Base-by-base conservation (phyloP, 2,329 filamentous ascomycete species). In the Calonectria pteridis region DNA sequence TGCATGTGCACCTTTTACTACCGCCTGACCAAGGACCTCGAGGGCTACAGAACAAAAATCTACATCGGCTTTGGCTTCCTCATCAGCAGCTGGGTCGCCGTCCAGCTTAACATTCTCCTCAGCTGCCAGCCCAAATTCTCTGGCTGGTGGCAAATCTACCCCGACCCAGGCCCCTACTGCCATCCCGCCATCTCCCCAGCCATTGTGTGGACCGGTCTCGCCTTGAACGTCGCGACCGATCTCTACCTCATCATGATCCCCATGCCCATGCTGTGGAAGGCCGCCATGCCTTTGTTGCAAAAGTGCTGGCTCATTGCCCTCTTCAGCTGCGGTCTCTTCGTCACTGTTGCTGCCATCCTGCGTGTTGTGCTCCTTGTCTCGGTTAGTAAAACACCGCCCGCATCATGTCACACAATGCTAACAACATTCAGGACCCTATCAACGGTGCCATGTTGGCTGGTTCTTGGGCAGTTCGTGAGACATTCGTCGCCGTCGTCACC, bases 121-220 rank as follows among this genome's bases (percentile, higher is more conserved):
- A 86, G 86, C 10, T 92, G 91, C 75, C 84, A 84, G 29, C 90
- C 90, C n/a, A 69, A 35, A 0, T 86, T 92, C 67, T 75, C 83
- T 31, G 86, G 86, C 49, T 89, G 90, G 77, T 92, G 90, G 90
- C 89, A 92, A 79, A 91, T 92, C 63, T 83, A 87, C 67, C 91
- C 91, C 0, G 81, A 92, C 35, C 90, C 90, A 0, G 89, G 90
- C 14, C 86, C 68, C 59, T 75, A 87, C 58, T 89, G 88, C 72
- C 87, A 89, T 53, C 85, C 87, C 10, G 88, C 87, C 11, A 86
- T 90, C 14, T 88, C 89, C 0, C 85, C 85, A 20, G 86, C 87
- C 63, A 85, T 90, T 62, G 83, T 90, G 46, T 90, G 88, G 80
- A 85, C 88, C n/a, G 88, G 86, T 2, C 86, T 89, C 37, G 82